Evolutionary conservation across 1,284 basidiomycete species (phyloP).

Genomic region (Sporisorium sorghi): DNA sequence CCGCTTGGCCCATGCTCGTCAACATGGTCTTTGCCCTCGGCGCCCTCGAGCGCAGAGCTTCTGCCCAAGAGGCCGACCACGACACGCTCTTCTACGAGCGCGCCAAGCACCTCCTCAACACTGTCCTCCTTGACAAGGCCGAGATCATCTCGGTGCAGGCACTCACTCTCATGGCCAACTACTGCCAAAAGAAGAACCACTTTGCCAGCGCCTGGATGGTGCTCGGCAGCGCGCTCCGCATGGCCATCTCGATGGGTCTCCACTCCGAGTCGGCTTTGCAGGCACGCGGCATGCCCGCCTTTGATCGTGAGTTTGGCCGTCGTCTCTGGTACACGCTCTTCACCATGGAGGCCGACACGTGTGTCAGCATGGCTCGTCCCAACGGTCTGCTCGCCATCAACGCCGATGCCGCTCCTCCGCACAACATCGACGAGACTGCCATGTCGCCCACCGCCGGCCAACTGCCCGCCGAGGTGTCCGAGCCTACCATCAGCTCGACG

Average conservation of each 20-base stretch:
- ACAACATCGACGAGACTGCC: slow-evolving; percentile 49
- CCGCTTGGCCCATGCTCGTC: slow-evolving; percentile 50
- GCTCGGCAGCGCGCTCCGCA: slow-evolving; percentile 51
- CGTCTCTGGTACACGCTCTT: slow-evolving; percentile 52
- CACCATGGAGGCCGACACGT: slow-evolving; percentile 54
- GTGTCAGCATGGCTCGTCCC: slow-evolving; percentile 50
- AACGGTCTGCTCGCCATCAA: slow-evolving; percentile 46
- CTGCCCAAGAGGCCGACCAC: slow-evolving; percentile 32
- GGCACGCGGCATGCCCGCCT: slow-evolving; percentile 38
- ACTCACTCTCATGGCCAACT: slow-evolving; percentile 47
- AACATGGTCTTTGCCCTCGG: slow-evolving; percentile 57
- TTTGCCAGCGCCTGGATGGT: slow-evolving; percentile 50
- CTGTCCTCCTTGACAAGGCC: slow-evolving; percentile 51
- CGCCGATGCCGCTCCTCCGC: slow-evolving; percentile 43
- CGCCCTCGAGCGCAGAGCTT: slow-evolving; percentile 40
- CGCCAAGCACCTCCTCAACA: slow-evolving; percentile 42
- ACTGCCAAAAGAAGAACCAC: slow-evolving; percentile 53
- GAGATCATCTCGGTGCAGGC: slow-evolving; percentile 52
- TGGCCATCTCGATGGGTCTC: slow-evolving; percentile 53
- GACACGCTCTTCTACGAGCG: slow-evolving; percentile 42
- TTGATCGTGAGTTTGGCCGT: slow-evolving; percentile 49
- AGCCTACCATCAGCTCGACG: slow-evolving; percentile 46
- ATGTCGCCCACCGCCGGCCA: slow-evolving; percentile 41
- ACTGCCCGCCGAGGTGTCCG: slow-evolving; percentile 35
- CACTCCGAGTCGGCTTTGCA: slow-evolving; percentile 45